Evolutionary conservation across 169 alveolate species (phyloP), one percentile per base, ranked within the genome.

Genomic region (Eimeria sp.): DNA sequence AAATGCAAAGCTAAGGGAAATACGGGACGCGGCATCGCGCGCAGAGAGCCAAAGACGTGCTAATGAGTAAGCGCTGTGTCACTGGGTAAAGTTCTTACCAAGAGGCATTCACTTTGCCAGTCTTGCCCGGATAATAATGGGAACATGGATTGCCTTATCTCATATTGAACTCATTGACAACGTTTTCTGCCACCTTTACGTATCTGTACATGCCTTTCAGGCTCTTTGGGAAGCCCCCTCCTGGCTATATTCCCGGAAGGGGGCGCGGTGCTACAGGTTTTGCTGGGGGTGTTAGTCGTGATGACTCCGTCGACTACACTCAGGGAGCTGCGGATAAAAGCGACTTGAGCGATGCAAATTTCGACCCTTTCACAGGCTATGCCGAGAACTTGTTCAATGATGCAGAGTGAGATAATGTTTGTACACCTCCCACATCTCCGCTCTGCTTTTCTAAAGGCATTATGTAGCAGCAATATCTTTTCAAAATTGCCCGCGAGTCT

Each of bases 261-360:
- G 98, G 98, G 23, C 90, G 98, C 52, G 99, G 98, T 56, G 98
- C 97, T 40, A 98, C 97, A 13, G 95, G 96, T 66, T 83, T 90
- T 76, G 99, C 99, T 6, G 99, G 99, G 18, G 99, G 99, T 76
- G 99, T 99, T 16, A 99, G 99, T 94, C 98, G 99, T 76, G 99
- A 99, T 95, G 99, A 98, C 62, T 97, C 97, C 52, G 98, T 98
- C 49, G 97, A 97, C 43, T 99, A 98, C 93, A 52, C 89, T 14
- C 96, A 93, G 54, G 93, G 93, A 27, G 83, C 93, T 10, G 90
- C 95, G 40, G 97, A 98, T 80, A 98, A 98, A 43, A 93, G 97
- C 66, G 99, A 99, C 91, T 96, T 96, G 52, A 97, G 99, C 58
- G 99, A 98, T 83, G 97, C 98, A 52, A 99, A 98, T 68, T 99